Evolutionary conservation across 2,329 filamentous ascomycete genomes (phyloP), one percentile per base, ranked within the genome.

Genomic region (Xylariales sp.): DNA sequence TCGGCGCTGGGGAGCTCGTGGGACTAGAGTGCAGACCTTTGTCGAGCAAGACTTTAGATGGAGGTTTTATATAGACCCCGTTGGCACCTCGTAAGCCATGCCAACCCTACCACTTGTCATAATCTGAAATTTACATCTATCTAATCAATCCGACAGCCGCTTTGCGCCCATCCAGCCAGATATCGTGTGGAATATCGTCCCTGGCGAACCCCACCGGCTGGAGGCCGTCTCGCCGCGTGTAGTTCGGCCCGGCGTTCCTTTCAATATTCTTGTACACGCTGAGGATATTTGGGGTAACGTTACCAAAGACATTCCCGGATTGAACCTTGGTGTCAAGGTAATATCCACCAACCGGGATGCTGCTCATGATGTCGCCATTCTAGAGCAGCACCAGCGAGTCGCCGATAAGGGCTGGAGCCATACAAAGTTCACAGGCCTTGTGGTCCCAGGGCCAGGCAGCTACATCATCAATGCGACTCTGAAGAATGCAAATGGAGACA

Each of bases 31-130:
- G 4, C 59, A 62, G 42, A 61, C 57, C 1, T 61, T 61, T 41
- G 57, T 62, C 6, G 59, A 62, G 34, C 51, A 56, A 24, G 42
- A 49, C 1, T 61, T 61, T 31, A 28, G 45, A 6, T 59, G 59
- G 59, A 48, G 59, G 34, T 61, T 54, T 52, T 62, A 62, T 35
- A 60, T 62, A 18, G 59, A 62, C 33, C 57, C 57, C 2, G 57
- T 62, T 1, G 59, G 59, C 2, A 61, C 59, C 1, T 61, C 57
- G 3, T n/a, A n/a, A n/a, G n/a, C n/a, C n/a, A n/a, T n/a, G n/a
- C n/a, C n/a, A n/a, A n/a, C n/a, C n/a, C n/a, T n/a, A n/a, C n/a
- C n/a, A n/a, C n/a, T n/a, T n/a, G n/a, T n/a, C n/a, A n/a, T n/a
- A n/a, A n/a, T n/a, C n/a, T n/a, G n/a, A n/a, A n/a, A n/a, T n/a